These are phyloP conservation scores for Ramularia endophylla DNA, from an alignment of 2,329 filamentous ascomycete species.

Conservation along the genomic window DNA sequence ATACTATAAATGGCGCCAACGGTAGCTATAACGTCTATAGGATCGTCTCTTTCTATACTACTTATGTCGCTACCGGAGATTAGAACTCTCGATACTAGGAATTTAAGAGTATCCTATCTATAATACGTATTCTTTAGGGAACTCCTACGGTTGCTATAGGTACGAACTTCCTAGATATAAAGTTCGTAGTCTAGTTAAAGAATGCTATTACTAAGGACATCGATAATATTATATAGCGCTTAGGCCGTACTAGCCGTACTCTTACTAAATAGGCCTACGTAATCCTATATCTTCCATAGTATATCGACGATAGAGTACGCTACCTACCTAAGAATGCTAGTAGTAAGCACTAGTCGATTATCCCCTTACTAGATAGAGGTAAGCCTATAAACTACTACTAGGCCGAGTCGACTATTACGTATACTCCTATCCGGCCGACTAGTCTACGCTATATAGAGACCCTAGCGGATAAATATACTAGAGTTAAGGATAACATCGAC, in stretches of 20 bases:
- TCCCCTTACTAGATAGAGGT: too few relatives aligned
- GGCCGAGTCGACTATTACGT: too few relatives aligned
- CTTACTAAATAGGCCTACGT: neutral
- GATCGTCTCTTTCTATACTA: neutral
- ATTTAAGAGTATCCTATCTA: neutral
- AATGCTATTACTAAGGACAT: neutral
- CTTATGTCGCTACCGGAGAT: neutral
- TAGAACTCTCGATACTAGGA: neutral
- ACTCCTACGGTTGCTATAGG: neutral
- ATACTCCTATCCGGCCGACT: neutral
- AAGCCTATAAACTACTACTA: neutral
- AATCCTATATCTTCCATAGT: neutral
- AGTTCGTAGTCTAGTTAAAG: neutral
- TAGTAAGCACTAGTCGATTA: too few relatives aligned
- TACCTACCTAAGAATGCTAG: neutral
- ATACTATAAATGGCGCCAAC: neutral
- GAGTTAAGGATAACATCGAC: too few relatives aligned
- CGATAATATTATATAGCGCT: neutral
- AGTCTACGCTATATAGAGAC: too few relatives aligned
- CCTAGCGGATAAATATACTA: too few relatives aligned
- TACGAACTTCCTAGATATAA: neutral
- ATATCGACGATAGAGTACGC: neutral
- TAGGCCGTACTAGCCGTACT: neutral
- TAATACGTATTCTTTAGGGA: neutral
- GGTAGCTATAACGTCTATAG: neutral